Conservation (phyloP, 2,329 filamentous ascomycete genomes). For the Ramularia collo-cygni region DNA sequence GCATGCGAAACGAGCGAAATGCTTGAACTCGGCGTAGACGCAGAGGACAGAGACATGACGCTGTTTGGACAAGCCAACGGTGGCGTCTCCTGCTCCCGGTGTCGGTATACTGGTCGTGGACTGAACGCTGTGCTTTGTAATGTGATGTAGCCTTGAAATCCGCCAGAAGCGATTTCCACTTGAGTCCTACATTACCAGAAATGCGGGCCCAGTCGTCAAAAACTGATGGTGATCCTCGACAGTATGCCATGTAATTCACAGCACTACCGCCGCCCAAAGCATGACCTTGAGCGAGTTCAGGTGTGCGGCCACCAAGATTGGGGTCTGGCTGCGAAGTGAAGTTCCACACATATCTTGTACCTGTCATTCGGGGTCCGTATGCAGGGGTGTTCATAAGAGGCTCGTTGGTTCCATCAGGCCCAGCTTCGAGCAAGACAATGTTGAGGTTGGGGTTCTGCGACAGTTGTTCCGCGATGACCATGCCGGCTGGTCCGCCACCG, state of each 20-base stretch:
- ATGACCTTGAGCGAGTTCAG: slow-evolving; percentile 4
- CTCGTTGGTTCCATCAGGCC: slow-evolving; percentile 5
- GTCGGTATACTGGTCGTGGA: slow-evolving; percentile 1
- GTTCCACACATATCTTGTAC: slow-evolving; percentile 4
- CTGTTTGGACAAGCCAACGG: too few relatives aligned
- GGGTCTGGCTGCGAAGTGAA: slow-evolving; percentile 7
- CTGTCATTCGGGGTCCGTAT: slow-evolving; percentile 14
- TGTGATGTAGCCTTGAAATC: slow-evolving; percentile 9
- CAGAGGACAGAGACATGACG: too few relatives aligned
- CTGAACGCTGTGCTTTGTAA: not conserved
- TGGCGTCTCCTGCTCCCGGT: too few relatives aligned
- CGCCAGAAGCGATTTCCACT: slow-evolving; percentile 3
- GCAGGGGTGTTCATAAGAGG: slow-evolving; percentile 19
- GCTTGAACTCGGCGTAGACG: too few relatives aligned
- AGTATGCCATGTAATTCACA: slow-evolving; percentile 10
- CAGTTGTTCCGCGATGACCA: slow-evolving; percentile 9
- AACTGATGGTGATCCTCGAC: slow-evolving; percentile 6
- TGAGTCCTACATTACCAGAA: slow-evolving; percentile 6
- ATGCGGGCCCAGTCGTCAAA: slow-evolving; percentile 11
- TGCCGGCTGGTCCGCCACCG: slow-evolving; percentile 12
- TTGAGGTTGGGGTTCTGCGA: slow-evolving; percentile 9
- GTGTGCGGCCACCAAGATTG: slow-evolving; percentile 3
- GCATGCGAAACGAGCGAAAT: too few relatives aligned
- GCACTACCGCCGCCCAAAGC: slow-evolving; percentile 7
- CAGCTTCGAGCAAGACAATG: slow-evolving; percentile 20